Evolutionary conservation across 192 early-diverging fungal genomes (phyloP), one percentile per base, ranked within the genome.

Genomic region (Backusella parvicylindrica): DNA sequence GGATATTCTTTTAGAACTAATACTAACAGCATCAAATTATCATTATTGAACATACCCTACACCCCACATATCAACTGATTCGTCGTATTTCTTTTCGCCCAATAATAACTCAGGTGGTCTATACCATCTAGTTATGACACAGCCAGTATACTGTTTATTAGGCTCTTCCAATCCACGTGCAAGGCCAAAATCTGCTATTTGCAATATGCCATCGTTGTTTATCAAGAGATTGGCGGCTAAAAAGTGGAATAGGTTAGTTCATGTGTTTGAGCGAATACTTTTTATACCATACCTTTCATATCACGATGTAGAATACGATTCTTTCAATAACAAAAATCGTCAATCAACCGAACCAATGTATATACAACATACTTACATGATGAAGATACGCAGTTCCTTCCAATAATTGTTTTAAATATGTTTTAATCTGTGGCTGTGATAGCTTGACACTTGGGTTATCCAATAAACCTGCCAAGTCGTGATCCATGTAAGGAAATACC

Each of bases 401-500:
- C 68, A 98, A 83, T n/a, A 99, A 81, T 77, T 99, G 98, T 41
- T 91, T 91, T 82, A 96, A 85, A 68, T 95, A 96, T 23, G 91
- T 88, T 77, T 99, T 99, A 76, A 99, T 95, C 74, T 97, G 96
- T 65, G 89, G 82, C 1, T 82, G 83, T 6, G 87, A 83, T 8
- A 75, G 32, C 28, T 86, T 83, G 8, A 99, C 92, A 64, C 83
- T 80, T 12, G 91, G 89, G 83, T 99, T 99, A 77, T 97, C 93
- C 65, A 99, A 82, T 26, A 99, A 83, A 5, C 98, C 97, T 12
- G 92, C 93, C 71, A 99, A 86, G 77, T 99, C 98, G 74, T 99
- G 97, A 56, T 96, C 94, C 95, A 98, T 97, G 79, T 99, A 99
- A 8, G 95, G 94, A 73, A 99, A 98, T 5, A 98, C 95, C 95